These are phyloP conservation scores for Fusarium sarcochroum DNA, from an alignment of 2,329 filamentous ascomycete species.

Conservation along the genomic window DNA sequence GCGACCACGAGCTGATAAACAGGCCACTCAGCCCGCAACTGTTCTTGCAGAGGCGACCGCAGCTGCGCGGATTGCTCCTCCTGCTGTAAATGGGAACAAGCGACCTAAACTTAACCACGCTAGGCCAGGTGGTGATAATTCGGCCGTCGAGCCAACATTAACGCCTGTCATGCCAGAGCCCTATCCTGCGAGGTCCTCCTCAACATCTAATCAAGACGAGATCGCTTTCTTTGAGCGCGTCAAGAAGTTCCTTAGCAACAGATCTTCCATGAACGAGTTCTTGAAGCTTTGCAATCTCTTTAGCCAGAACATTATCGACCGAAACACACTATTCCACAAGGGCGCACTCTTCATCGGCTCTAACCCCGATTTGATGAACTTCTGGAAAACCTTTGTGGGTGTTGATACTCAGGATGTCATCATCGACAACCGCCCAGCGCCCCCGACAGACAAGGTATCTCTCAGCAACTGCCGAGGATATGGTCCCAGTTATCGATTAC, in stretches of 20 bases:
- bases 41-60: constrained; percentile 60
- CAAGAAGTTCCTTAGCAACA: constrained; percentile 95
- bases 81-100: constrained; percentile 64
- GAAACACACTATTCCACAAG: constrained; percentile 84
- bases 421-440: constrained; percentile 82
- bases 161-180: constrained; percentile 91
- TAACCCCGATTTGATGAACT: constrained; percentile 89
- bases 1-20: constrained; percentile 75
- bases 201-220: constrained; percentile 85
- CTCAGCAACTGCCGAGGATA: constrained; percentile 96
- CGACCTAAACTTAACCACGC: constrained; percentile 82
- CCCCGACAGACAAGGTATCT: constrained; percentile 86
- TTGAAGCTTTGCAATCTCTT: constrained; percentile 97
- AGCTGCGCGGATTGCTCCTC: constrained; percentile 52
- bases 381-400: constrained; percentile 87
- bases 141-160: constrained; percentile 84
- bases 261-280: constrained; percentile 94
- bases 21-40: constrained; percentile 62
- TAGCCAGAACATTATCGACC: constrained; percentile 92
- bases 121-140: constrained; percentile 70
- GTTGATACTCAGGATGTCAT: constrained; percentile 83
- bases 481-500: constrained; percentile 92
- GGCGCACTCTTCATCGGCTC: constrained; percentile 88
- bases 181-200: constrained; percentile 79
- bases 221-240: constrained; percentile 95